phyloP scores from a whole-genome alignment of 116 monocot genomes.

The Phalaenopsis hybrid region DNA sequence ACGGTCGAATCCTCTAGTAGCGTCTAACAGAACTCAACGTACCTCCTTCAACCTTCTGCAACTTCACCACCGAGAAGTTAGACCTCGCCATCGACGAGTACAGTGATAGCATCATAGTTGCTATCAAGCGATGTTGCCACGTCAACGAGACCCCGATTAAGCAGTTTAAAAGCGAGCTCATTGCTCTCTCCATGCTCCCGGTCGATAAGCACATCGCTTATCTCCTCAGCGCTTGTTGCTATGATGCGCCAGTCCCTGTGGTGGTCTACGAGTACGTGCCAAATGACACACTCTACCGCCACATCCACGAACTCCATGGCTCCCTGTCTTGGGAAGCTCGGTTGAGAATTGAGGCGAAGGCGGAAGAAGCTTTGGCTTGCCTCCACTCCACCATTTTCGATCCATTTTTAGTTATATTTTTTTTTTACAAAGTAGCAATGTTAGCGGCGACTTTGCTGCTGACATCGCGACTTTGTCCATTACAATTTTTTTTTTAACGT shows the following conservation, averaged over 20 bases:
- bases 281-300: slow-evolving; percentile 10
- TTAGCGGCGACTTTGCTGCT: too few species aligned
- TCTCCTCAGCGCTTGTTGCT: slow-evolving; percentile 7
- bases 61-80: slow-evolving; percentile 17
- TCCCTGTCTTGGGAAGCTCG: slow-evolving; percentile 20
- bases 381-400: slow-evolving; percentile 13
- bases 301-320: background rate
- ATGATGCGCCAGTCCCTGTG: slow-evolving; percentile 23
- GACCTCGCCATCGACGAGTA: slow-evolving; percentile 37
- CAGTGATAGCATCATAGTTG: slow-evolving; percentile 9
- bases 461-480: too few species aligned
- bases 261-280: slow-evolving; percentile 41
- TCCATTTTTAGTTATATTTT: too few species aligned
- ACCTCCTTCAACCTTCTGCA: background rate
- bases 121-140: slow-evolving; percentile 30
- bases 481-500: too few species aligned
- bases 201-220: slow-evolving; percentile 30
- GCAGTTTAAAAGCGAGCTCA: slow-evolving; percentile 37
- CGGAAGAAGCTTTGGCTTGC: slow-evolving; percentile 20
- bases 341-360: slow-evolving; percentile 15
- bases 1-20: slow-evolving; percentile 34
- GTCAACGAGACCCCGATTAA: slow-evolving; percentile 14
- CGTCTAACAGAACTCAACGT: slow-evolving; percentile 15
- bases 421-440: too few species aligned
- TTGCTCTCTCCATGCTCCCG: slow-evolving; percentile 22